Evolutionary conservation across 495 filamentous ascomycete species (phyloP).

Genomic region (Aspergillus coremiiformis): DNA sequence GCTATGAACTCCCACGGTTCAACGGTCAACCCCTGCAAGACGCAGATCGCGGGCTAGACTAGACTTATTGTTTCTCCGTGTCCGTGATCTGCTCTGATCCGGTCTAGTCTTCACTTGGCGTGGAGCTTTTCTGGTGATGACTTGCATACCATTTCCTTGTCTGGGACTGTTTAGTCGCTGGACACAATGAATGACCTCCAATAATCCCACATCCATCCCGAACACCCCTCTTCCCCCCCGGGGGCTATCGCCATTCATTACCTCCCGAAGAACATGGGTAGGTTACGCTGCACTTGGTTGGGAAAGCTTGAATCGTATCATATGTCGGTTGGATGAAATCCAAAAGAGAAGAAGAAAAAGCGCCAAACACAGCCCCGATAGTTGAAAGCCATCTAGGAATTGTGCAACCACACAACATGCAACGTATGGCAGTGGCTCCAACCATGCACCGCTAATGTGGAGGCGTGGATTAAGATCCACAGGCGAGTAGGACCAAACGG

Average conservation of each 20-base stretch:
- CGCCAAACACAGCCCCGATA: not conserved
- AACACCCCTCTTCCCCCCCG: not conserved
- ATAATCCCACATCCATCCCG: not conserved
- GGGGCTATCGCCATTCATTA: too few species aligned
- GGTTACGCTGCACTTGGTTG: constrained; percentile 1
- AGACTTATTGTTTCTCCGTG: not conserved
- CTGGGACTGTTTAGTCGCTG: constrained; percentile 10
- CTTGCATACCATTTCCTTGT: constrained; percentile 13
- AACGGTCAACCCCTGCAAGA: not conserved
- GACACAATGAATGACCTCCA: constrained; percentile 1
- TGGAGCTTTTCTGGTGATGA: constrained; percentile 16
- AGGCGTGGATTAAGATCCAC: not conserved
- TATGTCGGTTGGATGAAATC: not conserved
- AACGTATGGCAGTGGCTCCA: not conserved
- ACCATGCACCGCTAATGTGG: not conserved
- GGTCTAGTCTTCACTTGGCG: not conserved
- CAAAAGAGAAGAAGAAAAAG: not conserved
- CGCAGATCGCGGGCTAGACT: not conserved
- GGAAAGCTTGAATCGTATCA: not conserved
- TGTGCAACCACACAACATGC: not conserved
- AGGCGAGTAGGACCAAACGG: not conserved
- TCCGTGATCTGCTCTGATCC: not conserved
- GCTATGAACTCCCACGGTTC: not conserved
- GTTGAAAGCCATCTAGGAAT: not conserved
- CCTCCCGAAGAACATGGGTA: not conserved